Base-by-base conservation (phyloP, 352 stramenopile species). In the Phytophthora pisi region DNA sequence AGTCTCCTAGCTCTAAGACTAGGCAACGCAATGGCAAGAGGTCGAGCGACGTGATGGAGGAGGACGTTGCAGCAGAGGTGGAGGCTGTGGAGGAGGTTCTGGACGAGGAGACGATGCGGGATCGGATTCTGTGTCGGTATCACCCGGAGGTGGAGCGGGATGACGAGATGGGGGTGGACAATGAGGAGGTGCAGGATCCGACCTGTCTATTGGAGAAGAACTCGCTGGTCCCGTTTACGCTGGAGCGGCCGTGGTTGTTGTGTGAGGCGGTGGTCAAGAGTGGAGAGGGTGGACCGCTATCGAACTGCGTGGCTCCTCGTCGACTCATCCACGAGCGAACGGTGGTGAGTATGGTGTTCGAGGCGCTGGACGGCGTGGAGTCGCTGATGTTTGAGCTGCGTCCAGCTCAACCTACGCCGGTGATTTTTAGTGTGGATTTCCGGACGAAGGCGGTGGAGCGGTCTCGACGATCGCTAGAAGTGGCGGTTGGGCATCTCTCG, bases 401-500 rank as follows among this genome's bases (percentile, higher is more conserved):
- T 1, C 28, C 45, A 11, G 24, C 50, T 5, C 64, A 47, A 16
- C 62, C 26, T 13, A 51, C 18, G 11, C 69, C 64, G 13, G 31
- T 36, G n/a, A 42, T 80, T 3, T 83, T 92, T 46, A 64, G 73
- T 42, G 36, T 70, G 7, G 72, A 86, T 31, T 76, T 88, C 30
- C 18, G 61, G 42, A 69, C 62, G 4, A 68, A 61, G 13, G 49
- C 47, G 5, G 53, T 78, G n/a, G 40, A 69, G 38, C 55, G 77
- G n/a, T 77, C 73, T 56, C 24, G 50, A 61, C 30, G n/a, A 7
- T 65, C 74, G 31, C 46, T 61, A 23, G 43, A 49, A 28, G 30
- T 88, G 5, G 71, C 69, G 18, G 56, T 90, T 1, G 70, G 70
- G 0, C 84, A 92, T 51, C 61, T 92, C 6, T 92, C 84, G 1